Evolutionary conservation across 805 yeast genomes (phyloP).

Genomic region (Sugiyamaella americana): DNA sequence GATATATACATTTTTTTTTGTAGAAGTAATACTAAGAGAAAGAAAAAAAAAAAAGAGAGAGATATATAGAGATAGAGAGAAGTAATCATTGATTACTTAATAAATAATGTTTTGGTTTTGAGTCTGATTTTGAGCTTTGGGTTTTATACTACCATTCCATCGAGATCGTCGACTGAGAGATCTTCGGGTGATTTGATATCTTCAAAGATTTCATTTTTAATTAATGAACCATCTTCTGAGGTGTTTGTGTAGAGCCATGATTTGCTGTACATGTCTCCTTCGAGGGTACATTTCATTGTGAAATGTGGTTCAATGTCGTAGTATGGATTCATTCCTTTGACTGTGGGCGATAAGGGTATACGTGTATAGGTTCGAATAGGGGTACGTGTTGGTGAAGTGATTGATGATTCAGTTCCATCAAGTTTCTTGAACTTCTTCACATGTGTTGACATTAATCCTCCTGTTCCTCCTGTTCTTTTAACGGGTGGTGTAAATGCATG

Average conservation of each 20-base stretch:
- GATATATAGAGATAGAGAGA: background rate
- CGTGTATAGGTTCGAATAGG: background rate
- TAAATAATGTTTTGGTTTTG: background rate
- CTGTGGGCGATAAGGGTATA: constrained; percentile 1
- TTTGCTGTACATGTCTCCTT: constrained; percentile 9
- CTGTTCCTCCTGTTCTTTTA: constrained; percentile 4
- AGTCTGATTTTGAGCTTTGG: background rate
- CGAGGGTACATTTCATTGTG: constrained; percentile 17
- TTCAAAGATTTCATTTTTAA: constrained; percentile 7
- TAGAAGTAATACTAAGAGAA: no score
- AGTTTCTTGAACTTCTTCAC: constrained; percentile 4
- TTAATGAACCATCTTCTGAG: background rate
- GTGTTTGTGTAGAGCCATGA: constrained; percentile 14
- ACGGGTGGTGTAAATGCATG: constrained; percentile 19
- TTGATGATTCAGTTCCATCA: background rate
- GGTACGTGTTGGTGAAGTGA: background rate
- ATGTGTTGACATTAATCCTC: background rate
- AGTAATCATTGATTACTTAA: background rate
- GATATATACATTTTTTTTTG: no score
- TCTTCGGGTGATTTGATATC: constrained; percentile 25
- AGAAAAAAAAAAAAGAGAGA: background rate
- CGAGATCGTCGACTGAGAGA: constrained; percentile 26
- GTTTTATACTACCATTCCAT: constrained; percentile 17
- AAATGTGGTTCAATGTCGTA: constrained; percentile 23
- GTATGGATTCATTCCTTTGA: constrained; percentile 22